Percentiles rank a stretch among this genome's conserved stretches.
Conservation (phyloP, 148 eudicot genomes). For the Drosera capensis region DNA sequence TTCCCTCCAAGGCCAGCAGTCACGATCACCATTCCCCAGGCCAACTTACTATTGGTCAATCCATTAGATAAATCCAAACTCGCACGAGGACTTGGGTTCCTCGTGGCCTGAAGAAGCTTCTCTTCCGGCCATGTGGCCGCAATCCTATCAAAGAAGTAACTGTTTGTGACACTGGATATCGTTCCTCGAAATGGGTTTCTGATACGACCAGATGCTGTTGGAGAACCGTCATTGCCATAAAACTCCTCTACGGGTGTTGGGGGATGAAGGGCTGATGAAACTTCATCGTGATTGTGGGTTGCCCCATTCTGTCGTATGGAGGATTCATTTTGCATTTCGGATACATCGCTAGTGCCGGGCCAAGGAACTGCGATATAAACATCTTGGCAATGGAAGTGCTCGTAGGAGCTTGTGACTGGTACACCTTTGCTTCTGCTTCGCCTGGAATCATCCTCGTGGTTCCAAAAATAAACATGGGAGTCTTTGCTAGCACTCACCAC, state of each 20-base stretch:
- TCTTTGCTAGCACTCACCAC: slow-evolving; percentile 85
- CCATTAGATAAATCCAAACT: slow-evolving; percentile 63
- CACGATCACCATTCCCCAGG: slow-evolving; percentile 92
- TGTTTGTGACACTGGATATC: slow-evolving; percentile 44
- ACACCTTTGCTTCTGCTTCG: slow-evolving; percentile 62
- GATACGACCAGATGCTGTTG: slow-evolving; percentile 26
- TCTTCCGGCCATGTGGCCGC: too few species aligned
- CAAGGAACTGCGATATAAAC: slow-evolving; percentile 80
- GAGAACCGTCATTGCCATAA: slow-evolving; percentile 35
- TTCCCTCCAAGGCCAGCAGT: slow-evolving; percentile 77
- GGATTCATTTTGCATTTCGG: slow-evolving; percentile 24
- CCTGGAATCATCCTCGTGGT: slow-evolving; percentile 60
- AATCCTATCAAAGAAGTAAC: slow-evolving; percentile 71
- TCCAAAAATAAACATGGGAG: slow-evolving; percentile 79
- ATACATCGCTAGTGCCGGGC: slow-evolving; percentile 44
- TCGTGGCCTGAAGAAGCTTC: too few species aligned
- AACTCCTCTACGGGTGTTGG: slow-evolving; percentile 58
- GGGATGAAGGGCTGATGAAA: slow-evolving; percentile 41
- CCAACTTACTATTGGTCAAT: slow-evolving; percentile 35
- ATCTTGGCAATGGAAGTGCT: slow-evolving; percentile 75
- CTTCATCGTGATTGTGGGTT: slow-evolving; percentile 29
- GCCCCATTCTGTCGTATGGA: slow-evolving; percentile 20
- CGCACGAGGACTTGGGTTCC: slow-evolving; percentile 46
- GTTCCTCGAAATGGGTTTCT: slow-evolving; percentile 54
- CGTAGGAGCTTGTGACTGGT: slow-evolving; percentile 53